These are phyloP conservation scores for Podaxis pistillaris DNA, from an alignment of 768 basidiomycete species.

Conservation along the genomic window DNA sequence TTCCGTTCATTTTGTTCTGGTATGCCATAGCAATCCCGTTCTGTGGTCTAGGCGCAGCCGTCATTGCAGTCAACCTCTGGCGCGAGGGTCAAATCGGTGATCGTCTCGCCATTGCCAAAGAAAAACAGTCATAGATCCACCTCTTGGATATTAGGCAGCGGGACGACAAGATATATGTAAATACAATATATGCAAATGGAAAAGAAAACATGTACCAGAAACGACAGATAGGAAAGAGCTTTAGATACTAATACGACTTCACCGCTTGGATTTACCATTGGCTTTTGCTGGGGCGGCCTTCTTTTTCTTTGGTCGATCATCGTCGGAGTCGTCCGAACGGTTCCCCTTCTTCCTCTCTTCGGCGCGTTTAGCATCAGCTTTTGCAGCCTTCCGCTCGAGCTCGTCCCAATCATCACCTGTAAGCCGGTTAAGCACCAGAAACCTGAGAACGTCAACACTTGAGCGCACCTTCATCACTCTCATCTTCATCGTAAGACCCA, in stretches of 20 bases:
- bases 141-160: slow-evolving; percentile 2
- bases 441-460: neutral
- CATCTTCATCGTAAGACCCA: slow-evolving; percentile 56
- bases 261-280: slow-evolving; percentile 40
- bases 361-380: slow-evolving; percentile 55
- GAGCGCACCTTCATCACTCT: slow-evolving; percentile 60
- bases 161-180: slow-evolving; percentile 9
- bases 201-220: slow-evolving; percentile 11
- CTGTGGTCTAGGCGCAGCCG: slow-evolving; percentile 52
- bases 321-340: slow-evolving; percentile 55
- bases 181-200: slow-evolving; percentile 13
- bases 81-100: slow-evolving; percentile 33
- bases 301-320: slow-evolving; percentile 48
- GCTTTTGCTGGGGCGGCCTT: slow-evolving; percentile 33
- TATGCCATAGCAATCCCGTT: slow-evolving; percentile 37
- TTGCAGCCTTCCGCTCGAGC: slow-evolving; percentile 87
- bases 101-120: slow-evolving; percentile 2
- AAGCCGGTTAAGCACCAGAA: slow-evolving; percentile 11
- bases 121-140: slow-evolving; percentile 7
- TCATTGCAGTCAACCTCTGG: slow-evolving; percentile 48
- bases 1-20: slow-evolving; percentile 39
- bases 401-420: slow-evolving; percentile 95
- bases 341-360: slow-evolving; percentile 37
- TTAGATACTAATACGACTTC: slow-evolving; percentile 20
- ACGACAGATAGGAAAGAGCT: neutral